These are phyloP conservation scores for Ettlia oleoabundans DNA, from an alignment of 139 green algal genomes.

Conservation along the genomic window DNA sequence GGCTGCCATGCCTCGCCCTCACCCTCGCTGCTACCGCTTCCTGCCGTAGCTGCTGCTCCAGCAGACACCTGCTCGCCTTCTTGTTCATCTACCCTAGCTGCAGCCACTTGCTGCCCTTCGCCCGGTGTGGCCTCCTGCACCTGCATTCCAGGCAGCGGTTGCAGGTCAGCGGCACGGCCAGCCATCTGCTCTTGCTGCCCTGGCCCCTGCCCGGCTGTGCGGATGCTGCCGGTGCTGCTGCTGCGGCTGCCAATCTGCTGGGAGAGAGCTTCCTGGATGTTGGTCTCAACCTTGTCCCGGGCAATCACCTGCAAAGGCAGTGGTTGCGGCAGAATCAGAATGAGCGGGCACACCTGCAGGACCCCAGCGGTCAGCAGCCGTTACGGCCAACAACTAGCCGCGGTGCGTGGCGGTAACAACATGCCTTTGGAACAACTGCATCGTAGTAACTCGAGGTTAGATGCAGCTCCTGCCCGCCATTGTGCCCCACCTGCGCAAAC, in stretches of 20 bases:
- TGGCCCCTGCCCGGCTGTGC: not conserved
- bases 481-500: slow-evolving; percentile 5
- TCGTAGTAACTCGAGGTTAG: too few relatives aligned
- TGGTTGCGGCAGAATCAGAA: too few relatives aligned
- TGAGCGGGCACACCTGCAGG: too few relatives aligned
- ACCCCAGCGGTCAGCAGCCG: too few relatives aligned
- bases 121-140: not conserved
- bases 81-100: not conserved
- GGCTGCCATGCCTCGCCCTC: too few relatives aligned
- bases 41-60: not conserved
- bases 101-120: not conserved
- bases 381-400: too few relatives aligned
- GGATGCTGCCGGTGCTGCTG: not conserved
- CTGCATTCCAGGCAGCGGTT: slow-evolving; percentile 31
- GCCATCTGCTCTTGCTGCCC: not conserved
- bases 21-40: not conserved
- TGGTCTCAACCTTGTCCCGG: not conserved
- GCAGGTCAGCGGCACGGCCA: slow-evolving; percentile 66
- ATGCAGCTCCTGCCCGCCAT: too few relatives aligned
- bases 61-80: not conserved
- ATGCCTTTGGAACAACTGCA: too few relatives aligned
- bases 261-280: slow-evolving; percentile 13
- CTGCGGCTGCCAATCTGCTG: slow-evolving; percentile 19
- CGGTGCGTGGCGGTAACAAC: too few relatives aligned
- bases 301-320: too few relatives aligned